phyloP scores from a whole-genome alignment of 176 grass and related monocot genomes.

The Rhynchospora breviuscula region DNA sequence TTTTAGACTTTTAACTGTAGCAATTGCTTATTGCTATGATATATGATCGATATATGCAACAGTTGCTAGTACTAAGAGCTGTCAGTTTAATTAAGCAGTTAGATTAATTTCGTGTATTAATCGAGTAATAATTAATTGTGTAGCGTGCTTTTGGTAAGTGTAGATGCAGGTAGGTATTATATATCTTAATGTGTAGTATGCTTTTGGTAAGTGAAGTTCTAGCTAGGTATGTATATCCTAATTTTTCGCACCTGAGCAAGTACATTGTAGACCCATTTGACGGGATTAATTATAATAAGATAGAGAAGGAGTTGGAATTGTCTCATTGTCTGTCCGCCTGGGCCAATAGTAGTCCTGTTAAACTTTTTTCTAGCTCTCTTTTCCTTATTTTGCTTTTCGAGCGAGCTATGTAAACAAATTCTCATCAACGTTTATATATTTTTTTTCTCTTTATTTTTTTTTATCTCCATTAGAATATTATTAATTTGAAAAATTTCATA shows the following conservation, averaged over 20 bases:
- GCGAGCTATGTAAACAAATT: too few species aligned
- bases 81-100: background rate
- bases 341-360: background rate
- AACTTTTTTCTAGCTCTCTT: background rate
- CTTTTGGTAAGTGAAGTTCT: background rate
- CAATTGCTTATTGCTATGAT: background rate
- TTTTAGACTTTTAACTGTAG: constrained; percentile 35
- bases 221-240: background rate
- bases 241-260: constrained; percentile 28
- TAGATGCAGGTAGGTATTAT: background rate
- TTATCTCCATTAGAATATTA: too few species aligned
- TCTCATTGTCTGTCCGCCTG: background rate
- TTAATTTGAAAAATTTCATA: too few species aligned
- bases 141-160: background rate
- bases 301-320: background rate
- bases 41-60: background rate
- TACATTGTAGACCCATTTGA: background rate
- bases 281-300: background rate
- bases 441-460: too few species aligned
- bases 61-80: background rate
- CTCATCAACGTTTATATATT: too few species aligned
- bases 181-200: background rate
- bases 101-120: constrained; percentile 11
- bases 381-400: background rate
- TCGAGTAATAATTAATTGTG: background rate